Evolutionary conservation across 169 alveolate species (phyloP).

Genomic region (Plasmodium sp.): DNA sequence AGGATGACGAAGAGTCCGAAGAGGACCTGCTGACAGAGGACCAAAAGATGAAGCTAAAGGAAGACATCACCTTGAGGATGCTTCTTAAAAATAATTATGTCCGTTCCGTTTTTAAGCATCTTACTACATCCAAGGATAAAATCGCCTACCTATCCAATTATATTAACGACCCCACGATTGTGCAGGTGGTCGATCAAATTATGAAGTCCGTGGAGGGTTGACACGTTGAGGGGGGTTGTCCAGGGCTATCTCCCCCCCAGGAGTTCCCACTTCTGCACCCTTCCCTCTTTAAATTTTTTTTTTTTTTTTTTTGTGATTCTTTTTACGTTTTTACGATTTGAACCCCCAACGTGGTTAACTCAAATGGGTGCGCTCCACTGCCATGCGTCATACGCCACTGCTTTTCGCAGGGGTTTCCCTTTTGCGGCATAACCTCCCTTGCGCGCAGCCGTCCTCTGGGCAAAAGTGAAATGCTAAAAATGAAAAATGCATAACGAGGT

Average conservation of each 20-base stretch:
- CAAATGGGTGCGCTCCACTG: background rate
- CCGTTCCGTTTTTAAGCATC: constrained; percentile 43
- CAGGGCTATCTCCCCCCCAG: background rate
- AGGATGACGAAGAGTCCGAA: constrained; percentile 17
- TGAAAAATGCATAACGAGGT: background rate
- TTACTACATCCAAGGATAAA: constrained; percentile 38
- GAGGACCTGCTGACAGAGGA: constrained; percentile 12
- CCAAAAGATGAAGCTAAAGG: constrained; percentile 43
- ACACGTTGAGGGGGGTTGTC: background rate
- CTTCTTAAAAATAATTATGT: constrained; percentile 62
- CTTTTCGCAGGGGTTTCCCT: background rate
- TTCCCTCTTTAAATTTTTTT: too few species aligned
- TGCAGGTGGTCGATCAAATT: constrained; percentile 66
- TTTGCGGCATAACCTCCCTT: background rate
- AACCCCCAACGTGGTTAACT: background rate
- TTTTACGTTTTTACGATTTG: background rate
- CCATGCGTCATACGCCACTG: background rate
- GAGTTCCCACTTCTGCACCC: background rate
- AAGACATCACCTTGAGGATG: constrained; percentile 26
- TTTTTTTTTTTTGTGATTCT: background rate
- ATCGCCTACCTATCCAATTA: constrained; percentile 38
- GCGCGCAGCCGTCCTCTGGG: background rate
- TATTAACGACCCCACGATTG: constrained; percentile 58
- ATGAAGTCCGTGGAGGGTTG: constrained; percentile 48
- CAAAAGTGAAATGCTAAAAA: background rate